Base-by-base conservation (phyloP, 192 early-diverging fungal genomes). In the Coemansia sp. region DNA sequence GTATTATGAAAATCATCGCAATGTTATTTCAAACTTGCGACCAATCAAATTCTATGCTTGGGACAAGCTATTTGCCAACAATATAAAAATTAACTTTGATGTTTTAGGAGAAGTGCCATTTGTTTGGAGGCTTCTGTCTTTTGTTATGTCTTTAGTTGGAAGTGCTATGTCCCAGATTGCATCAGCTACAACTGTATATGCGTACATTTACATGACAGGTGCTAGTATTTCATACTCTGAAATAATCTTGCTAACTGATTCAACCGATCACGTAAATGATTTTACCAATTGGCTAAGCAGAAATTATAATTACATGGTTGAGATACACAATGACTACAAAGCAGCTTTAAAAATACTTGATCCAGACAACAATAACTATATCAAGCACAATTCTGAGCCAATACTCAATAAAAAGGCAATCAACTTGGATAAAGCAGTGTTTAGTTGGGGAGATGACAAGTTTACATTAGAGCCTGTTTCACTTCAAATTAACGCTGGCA, bases 371-470 rank as follows among this genome's bases (percentile, higher is more conserved):
- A 70, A 37, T 9, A 51, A 14, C 36, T 55, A 18, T 34, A 36
- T 20, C 51, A 75, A 9, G 17, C 36, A 8, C 37, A 8, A 35
- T 1, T 9, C 22, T 12, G 61, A 66, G 38, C 55, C 66, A 62
- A 20, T 32, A 9, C 51, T 22, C 18, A 57, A 38, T 39, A 18
- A 35, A 14, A 20, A 45, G 5, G 28, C 39, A n/a, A 9, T 59
- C n/a, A 32, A 37, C 18, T 65, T 76, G 51, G 61, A 41, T 11
- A 64, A 15, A 32, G 36, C 34, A 52, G 64, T 35, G 36, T 76
- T 76, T 71, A 66, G 61, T 37, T 76, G 74, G 74, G 74, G 74
- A 11, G 28, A 37, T 20, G 74, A 67, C 17, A 76, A 76, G 34
- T 80, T 76, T 36, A 17, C 59, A 1, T 32, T 76, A 11, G 22